Conservation (phyloP, 2,329 filamentous ascomycete species). For the Incumbomyces lentus region DNA sequence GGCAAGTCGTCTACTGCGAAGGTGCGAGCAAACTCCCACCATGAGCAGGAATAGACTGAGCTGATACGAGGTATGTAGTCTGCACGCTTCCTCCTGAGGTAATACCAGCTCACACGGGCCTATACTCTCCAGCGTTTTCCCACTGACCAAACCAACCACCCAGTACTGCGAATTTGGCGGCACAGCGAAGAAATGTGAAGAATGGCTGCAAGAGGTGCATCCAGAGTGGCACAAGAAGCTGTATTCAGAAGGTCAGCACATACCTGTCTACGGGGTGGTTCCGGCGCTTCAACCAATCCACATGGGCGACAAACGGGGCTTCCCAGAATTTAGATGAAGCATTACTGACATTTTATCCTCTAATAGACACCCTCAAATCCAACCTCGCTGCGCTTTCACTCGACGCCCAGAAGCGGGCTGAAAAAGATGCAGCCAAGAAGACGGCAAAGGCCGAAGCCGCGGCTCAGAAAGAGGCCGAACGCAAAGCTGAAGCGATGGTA, state of each 20-base stretch:
- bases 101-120: slow-evolving; percentile 27
- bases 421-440: slow-evolving; percentile 95
- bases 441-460: slow-evolving; percentile 83
- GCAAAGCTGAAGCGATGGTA: slow-evolving; percentile 70
- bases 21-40: slow-evolving; percentile 30
- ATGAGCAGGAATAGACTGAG: slow-evolving; percentile 4
- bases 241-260: slow-evolving; percentile 67
- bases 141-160: background rate
- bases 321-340: slow-evolving; percentile 10
- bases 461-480: slow-evolving; percentile 72
- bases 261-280: background rate
- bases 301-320: slow-evolving; percentile 17
- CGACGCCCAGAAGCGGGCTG: slow-evolving; percentile 86
- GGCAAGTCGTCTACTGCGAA: slow-evolving; percentile 52
- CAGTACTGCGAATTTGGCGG: slow-evolving; percentile 99
- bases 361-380: slow-evolving; percentile 64
- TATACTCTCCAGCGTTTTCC: slow-evolving; percentile 11
- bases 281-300: slow-evolving; percentile 1
- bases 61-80: slow-evolving; percentile 33
- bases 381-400: slow-evolving; percentile 78
- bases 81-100: slow-evolving; percentile 59
- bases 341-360: background rate
- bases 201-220: slow-evolving; percentile 77
- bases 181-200: slow-evolving; percentile 90
- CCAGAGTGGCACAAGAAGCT: slow-evolving; percentile 63